phyloP scores from a whole-genome alignment of 139 green algal species.

The Picochlorum sp. region DNA sequence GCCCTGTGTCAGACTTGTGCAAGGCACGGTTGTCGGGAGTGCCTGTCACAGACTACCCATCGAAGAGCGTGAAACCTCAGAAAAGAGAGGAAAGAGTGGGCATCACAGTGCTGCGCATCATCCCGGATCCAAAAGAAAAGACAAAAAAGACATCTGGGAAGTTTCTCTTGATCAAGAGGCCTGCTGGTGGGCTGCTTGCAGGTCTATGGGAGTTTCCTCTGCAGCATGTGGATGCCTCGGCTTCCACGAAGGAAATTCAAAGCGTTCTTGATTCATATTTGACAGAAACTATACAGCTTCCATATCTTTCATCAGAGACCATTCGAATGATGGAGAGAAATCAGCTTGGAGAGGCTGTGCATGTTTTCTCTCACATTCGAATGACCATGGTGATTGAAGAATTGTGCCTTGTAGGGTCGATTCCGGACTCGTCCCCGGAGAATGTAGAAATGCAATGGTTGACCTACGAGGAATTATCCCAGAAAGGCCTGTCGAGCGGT shows the following conservation, averaged over 20 bases:
- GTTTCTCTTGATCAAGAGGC: constrained; percentile 55
- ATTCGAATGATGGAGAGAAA: constrained; percentile 23
- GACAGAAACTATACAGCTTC: not conserved
- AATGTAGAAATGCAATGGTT: constrained; percentile 31
- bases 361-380: constrained; percentile 64
- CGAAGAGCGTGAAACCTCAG: constrained; percentile 41
- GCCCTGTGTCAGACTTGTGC: constrained; percentile 57
- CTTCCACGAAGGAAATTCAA: not conserved
- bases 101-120: constrained; percentile 42
- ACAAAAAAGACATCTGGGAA: not conserved
- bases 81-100: constrained; percentile 46
- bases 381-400: constrained; percentile 47
- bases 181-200: constrained; percentile 48
- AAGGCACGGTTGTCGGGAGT: constrained; percentile 20
- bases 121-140: not conserved
- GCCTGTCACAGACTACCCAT: constrained; percentile 40
- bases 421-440: not conserved
- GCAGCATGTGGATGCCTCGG: constrained; percentile 4
- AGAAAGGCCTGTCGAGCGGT: constrained; percentile 33
- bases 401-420: constrained; percentile 27
- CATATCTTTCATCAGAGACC: not conserved
- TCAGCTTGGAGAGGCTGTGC: constrained; percentile 32
- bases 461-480: constrained; percentile 13
- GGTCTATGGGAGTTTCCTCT: constrained; percentile 69
- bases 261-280: not conserved